Evolutionary conservation across 257 asterid species (phyloP).

Genomic region (Solanum paucissectum): DNA sequence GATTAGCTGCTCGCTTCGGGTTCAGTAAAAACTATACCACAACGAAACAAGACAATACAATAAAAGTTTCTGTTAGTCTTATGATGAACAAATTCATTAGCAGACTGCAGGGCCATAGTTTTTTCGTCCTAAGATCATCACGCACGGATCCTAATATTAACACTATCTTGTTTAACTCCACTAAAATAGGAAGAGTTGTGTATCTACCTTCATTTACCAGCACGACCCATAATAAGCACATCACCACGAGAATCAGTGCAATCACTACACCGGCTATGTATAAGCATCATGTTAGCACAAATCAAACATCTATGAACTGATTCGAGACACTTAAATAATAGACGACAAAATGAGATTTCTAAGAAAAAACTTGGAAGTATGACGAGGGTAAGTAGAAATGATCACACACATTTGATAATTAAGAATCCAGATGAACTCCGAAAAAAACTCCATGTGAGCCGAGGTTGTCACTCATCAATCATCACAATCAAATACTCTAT

Average conservation of each 20-base stretch:
- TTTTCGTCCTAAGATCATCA: slow-evolving; percentile 44
- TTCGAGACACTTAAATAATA: neutral
- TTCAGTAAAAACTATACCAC: slow-evolving; percentile 32
- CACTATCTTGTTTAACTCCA: too few relatives aligned
- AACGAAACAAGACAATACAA: slow-evolving; percentile 40
- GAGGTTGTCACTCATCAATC: too few relatives aligned
- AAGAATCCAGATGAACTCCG: too few relatives aligned
- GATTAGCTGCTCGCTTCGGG: slow-evolving; percentile 1
- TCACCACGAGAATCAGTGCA: neutral
- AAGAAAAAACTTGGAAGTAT: neutral
- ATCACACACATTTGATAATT: neutral
- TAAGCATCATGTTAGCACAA: neutral
- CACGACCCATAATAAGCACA: neutral
- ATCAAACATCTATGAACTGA: neutral
- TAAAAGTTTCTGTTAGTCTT: slow-evolving; percentile 27
- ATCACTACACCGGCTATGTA: neutral
- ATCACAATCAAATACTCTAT: too few relatives aligned
- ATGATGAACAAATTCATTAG: slow-evolving; percentile 41
- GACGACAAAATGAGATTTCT: neutral
- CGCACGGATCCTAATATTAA: too few relatives aligned
- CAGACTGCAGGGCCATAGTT: slow-evolving; percentile 23
- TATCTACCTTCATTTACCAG: too few relatives aligned
- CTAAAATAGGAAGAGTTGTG: too few relatives aligned
- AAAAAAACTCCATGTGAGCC: too few relatives aligned
- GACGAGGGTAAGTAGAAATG: neutral